phyloP scores from a whole-genome alignment of 352 stramenopile species.

The Phytophthora lateralis region DNA sequence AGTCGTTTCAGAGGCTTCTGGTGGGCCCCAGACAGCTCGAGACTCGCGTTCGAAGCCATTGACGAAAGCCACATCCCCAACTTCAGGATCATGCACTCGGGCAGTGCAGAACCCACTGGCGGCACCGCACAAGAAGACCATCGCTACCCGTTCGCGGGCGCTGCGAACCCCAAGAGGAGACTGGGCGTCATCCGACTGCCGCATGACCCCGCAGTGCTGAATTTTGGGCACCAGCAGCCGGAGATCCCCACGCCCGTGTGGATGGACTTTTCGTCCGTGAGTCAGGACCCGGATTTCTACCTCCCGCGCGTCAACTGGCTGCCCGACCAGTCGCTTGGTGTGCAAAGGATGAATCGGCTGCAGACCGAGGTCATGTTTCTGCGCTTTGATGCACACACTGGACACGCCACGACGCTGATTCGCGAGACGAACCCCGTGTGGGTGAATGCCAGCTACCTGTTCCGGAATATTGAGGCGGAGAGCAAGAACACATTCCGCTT shows the following conservation, averaged over 20 bases:
- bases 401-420: conserved; percentile 76
- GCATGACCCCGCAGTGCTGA: conserved; percentile 15
- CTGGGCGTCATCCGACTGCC: conserved; percentile 71
- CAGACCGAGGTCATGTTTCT: conserved; percentile 77
- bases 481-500: conserved; percentile 92
- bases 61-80: conserved; percentile 94
- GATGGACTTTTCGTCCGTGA: conserved; percentile 66
- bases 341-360: conserved; percentile 88
- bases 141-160: conserved; percentile 94
- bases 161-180: conserved; percentile 89
- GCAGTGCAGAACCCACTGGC: conserved; percentile 65
- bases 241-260: conserved; percentile 60
- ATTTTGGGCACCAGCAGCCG: conserved; percentile 3
- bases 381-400: conserved; percentile 81
- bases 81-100: conserved; percentile 96
- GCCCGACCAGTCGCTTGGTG: conserved; percentile 91
- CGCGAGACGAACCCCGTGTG: conserved; percentile 92
- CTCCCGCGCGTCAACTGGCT: conserved; percentile 95
- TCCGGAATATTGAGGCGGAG: conserved; percentile 83
- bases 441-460: conserved; percentile 96
- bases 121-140: conserved; percentile 75
- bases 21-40: conserved; percentile 90
- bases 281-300: conserved; percentile 82
- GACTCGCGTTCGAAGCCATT: conserved; percentile 91
- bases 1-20: conserved; percentile 97